These are phyloP conservation scores for Mortierella alpina DNA, from an alignment of 192 early-diverging fungal species.

Conservation along the genomic window DNA sequence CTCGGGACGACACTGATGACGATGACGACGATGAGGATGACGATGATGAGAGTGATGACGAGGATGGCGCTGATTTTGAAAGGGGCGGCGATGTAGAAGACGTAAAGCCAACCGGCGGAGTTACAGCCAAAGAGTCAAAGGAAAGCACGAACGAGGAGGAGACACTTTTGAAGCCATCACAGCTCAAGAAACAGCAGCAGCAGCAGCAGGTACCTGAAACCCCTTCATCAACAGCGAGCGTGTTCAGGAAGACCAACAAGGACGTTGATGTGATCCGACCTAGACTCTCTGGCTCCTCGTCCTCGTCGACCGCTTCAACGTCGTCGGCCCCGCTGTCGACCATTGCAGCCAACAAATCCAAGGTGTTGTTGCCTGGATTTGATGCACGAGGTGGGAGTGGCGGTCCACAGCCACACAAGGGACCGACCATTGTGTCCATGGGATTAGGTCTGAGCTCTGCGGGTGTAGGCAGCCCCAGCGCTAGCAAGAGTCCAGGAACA, in stretches of 20 bases:
- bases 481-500: not conserved
- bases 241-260: not conserved
- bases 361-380: conserved; percentile 31
- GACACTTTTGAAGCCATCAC: conserved; percentile 27
- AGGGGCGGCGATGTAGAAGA: not conserved
- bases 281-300: not conserved
- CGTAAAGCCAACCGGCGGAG: not conserved
- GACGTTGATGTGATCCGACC: conserved; percentile 12
- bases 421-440: conserved; percentile 10
- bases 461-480: not conserved
- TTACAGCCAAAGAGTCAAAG: not conserved
- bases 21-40: conserved; percentile 33
- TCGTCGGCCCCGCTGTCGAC: not conserved
- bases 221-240: not conserved
- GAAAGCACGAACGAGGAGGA: not conserved
- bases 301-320: conserved; percentile 4
- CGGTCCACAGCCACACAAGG: not conserved
- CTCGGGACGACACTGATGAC: not conserved
- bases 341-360: conserved; percentile 27
- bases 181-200: conserved; percentile 18
- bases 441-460: conserved; percentile 13
- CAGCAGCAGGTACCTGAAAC: not conserved
- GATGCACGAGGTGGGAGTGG: not conserved
- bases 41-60: conserved; percentile 20
- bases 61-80: not conserved